Evolutionary conservation across 345 rosid genomes (phyloP).

Genomic region (Murraya paniculata): DNA sequence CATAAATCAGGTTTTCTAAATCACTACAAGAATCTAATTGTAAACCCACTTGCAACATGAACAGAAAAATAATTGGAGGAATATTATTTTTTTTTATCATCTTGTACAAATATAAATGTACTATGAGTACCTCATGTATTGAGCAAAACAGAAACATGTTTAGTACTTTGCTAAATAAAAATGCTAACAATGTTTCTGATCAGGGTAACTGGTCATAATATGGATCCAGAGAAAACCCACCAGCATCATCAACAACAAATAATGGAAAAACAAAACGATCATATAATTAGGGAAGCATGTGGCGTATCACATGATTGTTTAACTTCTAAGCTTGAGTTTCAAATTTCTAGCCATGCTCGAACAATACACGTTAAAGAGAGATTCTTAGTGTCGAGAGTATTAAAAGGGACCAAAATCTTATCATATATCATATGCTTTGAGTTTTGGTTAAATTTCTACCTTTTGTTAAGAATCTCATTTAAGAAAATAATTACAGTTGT

Average conservation of each 20-base stretch:
- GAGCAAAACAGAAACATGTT: slow-evolving; percentile 20
- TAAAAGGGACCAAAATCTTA: no score
- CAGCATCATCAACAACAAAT: neutral
- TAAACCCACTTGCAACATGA: neutral
- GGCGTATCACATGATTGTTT: no score
- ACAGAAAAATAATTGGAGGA: neutral
- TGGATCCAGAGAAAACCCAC: neutral
- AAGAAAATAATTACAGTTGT: neutral
- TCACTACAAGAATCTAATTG: neutral
- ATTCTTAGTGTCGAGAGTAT: no score
- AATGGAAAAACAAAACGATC: no score
- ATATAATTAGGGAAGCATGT: neutral
- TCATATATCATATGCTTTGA: no score
- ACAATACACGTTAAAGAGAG: no score
- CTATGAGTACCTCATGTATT: neutral
- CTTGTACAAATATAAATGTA: no score
- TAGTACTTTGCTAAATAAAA: neutral
- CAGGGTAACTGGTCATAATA: neutral
- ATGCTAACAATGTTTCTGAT: slow-evolving; percentile 7
- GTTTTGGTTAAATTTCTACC: no score
- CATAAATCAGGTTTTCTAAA: neutral
- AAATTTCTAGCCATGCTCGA: no score
- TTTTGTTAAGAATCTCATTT: neutral
- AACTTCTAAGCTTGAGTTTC: no score
- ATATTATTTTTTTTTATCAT: no score